phyloP scores from a whole-genome alignment of 2,329 filamentous ascomycete species.

The Phaeoacremonium minimum region DNA sequence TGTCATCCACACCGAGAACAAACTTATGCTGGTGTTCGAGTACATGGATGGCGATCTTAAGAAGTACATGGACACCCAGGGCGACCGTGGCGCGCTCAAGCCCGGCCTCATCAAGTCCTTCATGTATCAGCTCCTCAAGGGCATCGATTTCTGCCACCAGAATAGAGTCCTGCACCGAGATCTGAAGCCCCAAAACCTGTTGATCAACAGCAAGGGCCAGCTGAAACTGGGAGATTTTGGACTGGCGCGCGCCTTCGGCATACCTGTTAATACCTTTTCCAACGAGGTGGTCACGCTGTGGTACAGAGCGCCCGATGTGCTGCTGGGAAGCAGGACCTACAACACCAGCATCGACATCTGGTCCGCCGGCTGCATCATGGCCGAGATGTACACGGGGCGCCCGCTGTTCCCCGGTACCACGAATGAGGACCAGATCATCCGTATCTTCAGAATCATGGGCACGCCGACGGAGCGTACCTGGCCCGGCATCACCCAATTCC shows the following conservation, averaged over 20 bases:
- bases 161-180: constrained; percentile 95
- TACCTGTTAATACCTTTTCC: constrained; percentile 95
- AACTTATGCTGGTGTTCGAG: constrained; percentile 98
- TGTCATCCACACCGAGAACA: constrained; percentile 99
- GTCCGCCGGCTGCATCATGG: constrained; percentile 99
- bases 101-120: constrained; percentile 94
- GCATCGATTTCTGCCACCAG: constrained; percentile 97
- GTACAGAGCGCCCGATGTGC: constrained; percentile 95
- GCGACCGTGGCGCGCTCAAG: constrained; percentile 85
- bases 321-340: constrained; percentile 91
- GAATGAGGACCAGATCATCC: constrained; percentile 94
- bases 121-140: constrained; percentile 95
- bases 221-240: constrained; percentile 95
- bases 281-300: constrained; percentile 97
- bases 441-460: constrained; percentile 98
- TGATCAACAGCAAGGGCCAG: constrained; percentile 88
- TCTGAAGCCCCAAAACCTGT: constrained; percentile 91
- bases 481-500: constrained; percentile 91
- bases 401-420: constrained; percentile 96
- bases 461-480: constrained; percentile 93
- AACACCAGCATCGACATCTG: constrained; percentile 99
- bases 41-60: constrained; percentile 98
- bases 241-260: constrained; percentile 89
- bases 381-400: constrained; percentile 96
- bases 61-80: constrained; percentile 95